Evolutionary conservation across 176 grass and related monocot species (phyloP), one percentile per base, ranked within the genome.

Genomic region (Tuctoria greenei): DNA sequence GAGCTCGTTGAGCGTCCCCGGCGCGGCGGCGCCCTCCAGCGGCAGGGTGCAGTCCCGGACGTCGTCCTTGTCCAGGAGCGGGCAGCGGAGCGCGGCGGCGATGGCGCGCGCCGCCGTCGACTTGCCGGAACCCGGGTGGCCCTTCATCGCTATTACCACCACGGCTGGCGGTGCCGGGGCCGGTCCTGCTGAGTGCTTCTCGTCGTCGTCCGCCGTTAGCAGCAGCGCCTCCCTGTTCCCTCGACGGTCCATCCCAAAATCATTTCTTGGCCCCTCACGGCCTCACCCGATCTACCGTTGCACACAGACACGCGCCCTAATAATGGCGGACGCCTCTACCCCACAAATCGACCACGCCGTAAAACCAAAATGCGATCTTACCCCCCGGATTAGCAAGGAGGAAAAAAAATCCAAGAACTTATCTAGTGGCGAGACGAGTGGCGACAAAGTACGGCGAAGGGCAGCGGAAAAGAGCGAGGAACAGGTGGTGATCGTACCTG

Each of bases 11-110:
- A 93, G 78, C 41, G 31, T 31, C 31, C 31, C 31, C 31, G 76
- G 17, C 36, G 66, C 26, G 2, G 61, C 52, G 12, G 76, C 74
- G 5, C 45, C 81, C 42, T 97, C 86, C 5, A 97, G 80, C 44
- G 60, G 66, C 50, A 90, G 42, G 25, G 88, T 97, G 91, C 95
- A 93, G 76, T 93, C 88, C 75, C 95, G 80, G 64, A 98, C 83
- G 43, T 98, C 95, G 76, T 98, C 91, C 78, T 98, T 98, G 75
- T 98, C 95, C 28, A 94, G 89, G 34, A 98, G 91, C 3, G 91
- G 84, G 64, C 87, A 81, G 40, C 63, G 35, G 61, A 93, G 86
- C 12, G 73, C 46, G 2, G 82, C 24, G 4, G 91, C 83, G 67
- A 92, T 50, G 74, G 86, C 88, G 12, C 46, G 66, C 21, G 88